Evolutionary conservation across 768 basidiomycete species (phyloP), one percentile per base, ranked within the genome.

Genomic region (Gloeopeniophorella convolvens): DNA sequence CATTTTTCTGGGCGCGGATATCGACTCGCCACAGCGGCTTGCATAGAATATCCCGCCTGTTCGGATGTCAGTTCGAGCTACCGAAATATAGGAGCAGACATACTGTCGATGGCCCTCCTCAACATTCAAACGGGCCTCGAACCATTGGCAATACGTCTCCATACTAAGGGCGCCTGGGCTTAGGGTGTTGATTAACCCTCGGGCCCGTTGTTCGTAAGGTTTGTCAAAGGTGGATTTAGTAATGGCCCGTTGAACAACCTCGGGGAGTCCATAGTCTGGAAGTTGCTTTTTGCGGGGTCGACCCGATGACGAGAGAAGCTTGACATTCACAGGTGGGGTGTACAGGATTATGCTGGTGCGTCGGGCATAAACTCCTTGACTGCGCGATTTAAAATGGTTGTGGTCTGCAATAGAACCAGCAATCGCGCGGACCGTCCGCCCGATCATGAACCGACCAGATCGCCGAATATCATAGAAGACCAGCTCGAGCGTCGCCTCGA

Each of bases 21-120:
- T 31, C 45, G 3, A 35, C n/a, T n/a, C n/a, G n/a, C n/a, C n/a
- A 37, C 4, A 24, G 35, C 11, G 12, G 51, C 37, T 47, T 45
- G 18, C 26, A 9, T 23, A 36, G 23, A 20, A 53, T 10, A 12
- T 53, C 40, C 24, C 21, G 30, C 34, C 51, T 53, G 7, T 5
- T 8, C 15, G 12, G 20, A n/a, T n/a, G n/a, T n/a, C n/a, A n/a
- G n/a, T n/a, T n/a, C n/a, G n/a, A n/a, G n/a, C 62, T 60, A 34
- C 67, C 12, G 16, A 26, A n/a, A 20, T 18, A 21, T 32, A 5
- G 16, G 15, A 20, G 10, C 65, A 60, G 4, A 80, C 73, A 21
- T 66, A 57, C 62, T 82, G 79, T 5, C 82, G 79, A 9, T 72
- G 69, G 12, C 71, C 69, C 31, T 66, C 65, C 34, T 54, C 43